Base-by-base conservation (phyloP, 2,329 filamentous ascomycete genomes). In the Epichloe bromicola region DNA sequence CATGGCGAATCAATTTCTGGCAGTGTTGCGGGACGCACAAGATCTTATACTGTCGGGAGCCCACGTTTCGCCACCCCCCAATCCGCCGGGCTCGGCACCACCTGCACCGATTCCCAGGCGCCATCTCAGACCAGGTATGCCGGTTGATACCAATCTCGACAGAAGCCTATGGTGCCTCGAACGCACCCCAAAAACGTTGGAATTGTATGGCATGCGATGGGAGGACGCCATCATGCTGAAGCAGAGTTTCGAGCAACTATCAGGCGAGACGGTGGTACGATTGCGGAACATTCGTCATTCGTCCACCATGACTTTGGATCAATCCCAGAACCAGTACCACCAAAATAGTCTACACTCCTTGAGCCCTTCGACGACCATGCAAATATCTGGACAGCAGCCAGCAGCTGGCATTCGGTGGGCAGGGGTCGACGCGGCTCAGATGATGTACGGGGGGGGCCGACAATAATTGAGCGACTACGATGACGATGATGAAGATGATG, bases 1-100 rank as follows among this genome's bases (percentile, higher is more conserved):
- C 59, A 80, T 84, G 69, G 80, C 76, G 14, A 79, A 73, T 53
- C 81, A 84, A 58, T 76, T 84, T 52, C 66, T 82, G 15, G 77
- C 79, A 1, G 78, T 83, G 7, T 65, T 84, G n/a, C 70, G 70
- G 3, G 76, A 79, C 54, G 73, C 76, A 1, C 74, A 76, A 49
- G 76, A 82, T 42, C 65, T 77, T 54, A 70, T 83, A 3, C 66
- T 83, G 6, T 73, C 74, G 0, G 75, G 74, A 5, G 61, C 70
- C 2, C 67, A 67, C 0, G 67, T 76, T 2, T 67, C 73, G 1
- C 65, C 72, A 14, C 73, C 74, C 1, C 62, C 71, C 6, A 68
- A 70, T 10, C 63, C 69, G 2, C 68, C 71, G 0, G 75, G 74
- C 19, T 72, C 72, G 34, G 70, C 71, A 2, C 64, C 72, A 26